phyloP scores from a whole-genome alignment of 257 asterid genomes.

The Nicotiana knightiana region DNA sequence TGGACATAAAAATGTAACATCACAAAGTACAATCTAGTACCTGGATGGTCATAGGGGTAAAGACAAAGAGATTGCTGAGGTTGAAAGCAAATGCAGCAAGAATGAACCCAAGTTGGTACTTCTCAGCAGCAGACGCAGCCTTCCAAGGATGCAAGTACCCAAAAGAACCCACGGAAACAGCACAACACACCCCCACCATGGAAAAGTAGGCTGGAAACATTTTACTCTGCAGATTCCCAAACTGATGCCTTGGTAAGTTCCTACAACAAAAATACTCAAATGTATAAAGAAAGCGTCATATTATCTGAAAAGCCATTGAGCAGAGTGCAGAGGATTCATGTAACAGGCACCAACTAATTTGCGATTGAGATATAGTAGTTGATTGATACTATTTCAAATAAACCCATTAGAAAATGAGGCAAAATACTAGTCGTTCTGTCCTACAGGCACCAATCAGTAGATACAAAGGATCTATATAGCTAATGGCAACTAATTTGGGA shows the following conservation, averaged over 20 bases:
- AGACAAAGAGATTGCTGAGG: constrained; percentile 80
- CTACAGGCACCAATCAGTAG: neutral
- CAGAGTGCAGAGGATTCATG: neutral
- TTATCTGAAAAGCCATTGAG: neutral
- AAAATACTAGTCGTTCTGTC: neutral
- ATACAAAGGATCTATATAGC: neutral
- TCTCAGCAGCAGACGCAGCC: constrained; percentile 56
- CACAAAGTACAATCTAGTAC: constrained; percentile 23
- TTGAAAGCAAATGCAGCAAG: constrained; percentile 82
- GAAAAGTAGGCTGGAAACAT: constrained; percentile 99
- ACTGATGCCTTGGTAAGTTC: constrained; percentile 94
- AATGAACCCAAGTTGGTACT: constrained; percentile 85
- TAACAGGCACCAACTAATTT: neutral
- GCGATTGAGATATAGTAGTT: neutral
- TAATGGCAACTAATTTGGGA: neutral
- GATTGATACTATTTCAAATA: neutral
- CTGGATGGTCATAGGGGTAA: constrained; percentile 96
- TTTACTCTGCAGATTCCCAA: constrained; percentile 92
- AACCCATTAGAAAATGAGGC: neutral
- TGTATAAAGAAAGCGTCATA: neutral
- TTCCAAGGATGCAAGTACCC: constrained; percentile 97
- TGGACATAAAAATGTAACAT: neutral
- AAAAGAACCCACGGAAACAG: constrained; percentile 67
- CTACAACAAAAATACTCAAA: constrained; percentile 21
- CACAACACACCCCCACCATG: constrained; percentile 94